Evolutionary conservation across 1,284 basidiomycete species (phyloP).

Genomic region (Trametes hirsuta): DNA sequence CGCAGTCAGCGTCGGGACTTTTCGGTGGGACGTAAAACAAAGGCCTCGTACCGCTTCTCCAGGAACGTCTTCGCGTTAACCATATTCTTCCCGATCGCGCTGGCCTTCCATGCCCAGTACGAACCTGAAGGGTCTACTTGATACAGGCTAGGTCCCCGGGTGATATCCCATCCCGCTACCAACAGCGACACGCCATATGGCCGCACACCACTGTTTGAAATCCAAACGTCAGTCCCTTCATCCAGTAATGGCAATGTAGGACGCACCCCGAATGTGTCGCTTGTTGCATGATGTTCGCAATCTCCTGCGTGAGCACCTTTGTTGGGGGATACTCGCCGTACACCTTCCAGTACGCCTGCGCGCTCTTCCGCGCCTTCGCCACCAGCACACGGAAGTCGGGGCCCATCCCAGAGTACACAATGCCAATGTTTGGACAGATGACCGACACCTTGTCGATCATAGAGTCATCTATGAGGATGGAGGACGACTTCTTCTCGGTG

Average conservation of each 20-base stretch:
- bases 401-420: constrained; percentile 99
- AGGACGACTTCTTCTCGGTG: constrained; percentile 98
- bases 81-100: constrained; percentile 99
- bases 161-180: constrained; percentile 94
- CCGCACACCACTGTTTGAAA: constrained; percentile 81
- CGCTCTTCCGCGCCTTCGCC: constrained; percentile 93
- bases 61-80: constrained; percentile 99
- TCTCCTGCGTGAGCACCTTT: constrained; percentile 94
- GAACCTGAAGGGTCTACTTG: constrained; percentile 99
- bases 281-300: constrained; percentile 98
- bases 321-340: constrained; percentile 99
- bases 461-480: constrained; percentile 95
- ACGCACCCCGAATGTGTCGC: constrained; percentile 97
- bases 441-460: constrained; percentile 97
- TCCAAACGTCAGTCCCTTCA: constrained; percentile 9
- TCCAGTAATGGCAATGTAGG: constrained; percentile 10
- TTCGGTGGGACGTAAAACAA: constrained; percentile 13
- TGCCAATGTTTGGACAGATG: constrained; percentile 98
- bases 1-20: constrained; percentile 4
- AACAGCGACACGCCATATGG: constrained; percentile 97
- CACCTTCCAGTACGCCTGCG: constrained; percentile 99
- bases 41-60: constrained; percentile 83
- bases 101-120: constrained; percentile 99
- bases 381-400: constrained; percentile 97
- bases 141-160: constrained; percentile 91